Conservation (phyloP, 805 yeast genomes). For the Candida gorgasii region DNA sequence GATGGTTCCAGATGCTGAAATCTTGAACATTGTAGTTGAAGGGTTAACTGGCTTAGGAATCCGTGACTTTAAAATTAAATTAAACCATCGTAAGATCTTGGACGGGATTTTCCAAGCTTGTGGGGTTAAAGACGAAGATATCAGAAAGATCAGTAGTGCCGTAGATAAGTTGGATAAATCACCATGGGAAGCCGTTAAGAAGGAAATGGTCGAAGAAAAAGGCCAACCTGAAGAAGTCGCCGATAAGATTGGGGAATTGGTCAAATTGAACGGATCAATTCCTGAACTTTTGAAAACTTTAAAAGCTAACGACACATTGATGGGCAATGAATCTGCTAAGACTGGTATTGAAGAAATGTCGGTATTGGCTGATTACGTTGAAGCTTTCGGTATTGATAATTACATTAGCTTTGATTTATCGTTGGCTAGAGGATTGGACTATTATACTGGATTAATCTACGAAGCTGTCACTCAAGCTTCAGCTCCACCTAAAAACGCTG, state of each 20-base stretch:
- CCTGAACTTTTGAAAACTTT: constrained; percentile 60
- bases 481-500: constrained; percentile 89
- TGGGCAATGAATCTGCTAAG: constrained; percentile 69
- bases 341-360: constrained; percentile 82
- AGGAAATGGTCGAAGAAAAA: constrained; percentile 91
- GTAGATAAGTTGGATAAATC: constrained; percentile 94
- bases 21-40: constrained; percentile 76
- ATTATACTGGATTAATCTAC: constrained; percentile 94
- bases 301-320: constrained; percentile 56
- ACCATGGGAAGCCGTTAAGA: constrained; percentile 93
- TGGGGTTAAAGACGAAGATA: constrained; percentile 93
- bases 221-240: constrained; percentile 90
- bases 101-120: constrained; percentile 95
- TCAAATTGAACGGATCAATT: constrained; percentile 78
- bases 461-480: constrained; percentile 95
- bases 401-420: constrained; percentile 87
- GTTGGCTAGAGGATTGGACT: constrained; percentile 95
- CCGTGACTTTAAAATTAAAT: constrained; percentile 82
- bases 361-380: constrained; percentile 70
- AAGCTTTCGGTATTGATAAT: constrained; percentile 73
- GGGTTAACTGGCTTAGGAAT: constrained; percentile 85
- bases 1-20: constrained; percentile 97
- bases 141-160: constrained; percentile 89
- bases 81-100: constrained; percentile 92
- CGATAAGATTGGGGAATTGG: constrained; percentile 88